Conservation (phyloP, 768 basidiomycete species). For the Boletus huronensis region DNA sequence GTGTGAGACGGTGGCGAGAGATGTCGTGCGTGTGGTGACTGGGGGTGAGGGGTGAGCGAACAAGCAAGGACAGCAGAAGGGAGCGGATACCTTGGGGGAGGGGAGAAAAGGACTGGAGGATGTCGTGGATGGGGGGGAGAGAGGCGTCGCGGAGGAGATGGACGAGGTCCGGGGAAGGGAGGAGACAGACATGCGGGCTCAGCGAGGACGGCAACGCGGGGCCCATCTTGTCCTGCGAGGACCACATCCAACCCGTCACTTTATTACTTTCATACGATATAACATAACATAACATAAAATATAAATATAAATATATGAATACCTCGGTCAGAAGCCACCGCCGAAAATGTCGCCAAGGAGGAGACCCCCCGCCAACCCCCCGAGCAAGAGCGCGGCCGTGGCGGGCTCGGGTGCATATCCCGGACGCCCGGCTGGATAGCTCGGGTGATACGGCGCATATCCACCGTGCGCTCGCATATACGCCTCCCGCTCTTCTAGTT, state of each 20-base stretch:
- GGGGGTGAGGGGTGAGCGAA: slow-evolving; percentile 8
- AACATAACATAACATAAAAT: neutral
- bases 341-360: slow-evolving; percentile 45
- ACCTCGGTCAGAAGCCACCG: slow-evolving; percentile 35
- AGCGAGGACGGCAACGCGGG: slow-evolving; percentile 65
- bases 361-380: slow-evolving; percentile 48
- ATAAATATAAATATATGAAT: slow-evolving; percentile 5
- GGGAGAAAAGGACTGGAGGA: slow-evolving; percentile 83
- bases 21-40: slow-evolving; percentile 80
- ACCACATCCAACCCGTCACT: neutral
- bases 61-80: neutral
- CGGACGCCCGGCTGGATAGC: slow-evolving; percentile 1
- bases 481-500: slow-evolving; percentile 31
- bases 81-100: slow-evolving; percentile 62
- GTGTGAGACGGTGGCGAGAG: slow-evolving; percentile 68
- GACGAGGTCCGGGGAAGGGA: slow-evolving; percentile 67
- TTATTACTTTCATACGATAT: slow-evolving; percentile 5
- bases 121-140: slow-evolving; percentile 65
- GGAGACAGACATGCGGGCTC: slow-evolving; percentile 76
- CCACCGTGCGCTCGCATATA: slow-evolving; percentile 34
- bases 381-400: slow-evolving; percentile 29
- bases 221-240: slow-evolving; percentile 36
- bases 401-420: neutral
- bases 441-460: slow-evolving; percentile 30
- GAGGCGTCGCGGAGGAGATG: slow-evolving; percentile 55